These are phyloP conservation scores for Castanospermum australe DNA, from an alignment of 306 rosid species.

Conservation along the genomic window DNA sequence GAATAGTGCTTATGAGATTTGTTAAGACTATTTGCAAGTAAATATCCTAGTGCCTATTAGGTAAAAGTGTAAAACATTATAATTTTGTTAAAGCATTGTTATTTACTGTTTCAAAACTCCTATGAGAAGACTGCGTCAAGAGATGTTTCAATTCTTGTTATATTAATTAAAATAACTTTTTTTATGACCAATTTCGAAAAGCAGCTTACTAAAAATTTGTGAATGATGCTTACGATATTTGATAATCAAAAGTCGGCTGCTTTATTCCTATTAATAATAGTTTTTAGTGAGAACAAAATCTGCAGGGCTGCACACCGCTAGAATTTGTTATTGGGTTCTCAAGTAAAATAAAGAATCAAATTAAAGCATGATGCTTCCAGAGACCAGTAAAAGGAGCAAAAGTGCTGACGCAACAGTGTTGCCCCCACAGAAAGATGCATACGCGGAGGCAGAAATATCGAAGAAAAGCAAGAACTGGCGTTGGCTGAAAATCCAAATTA, in stretches of 20 bases:
- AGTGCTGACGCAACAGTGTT: constrained; percentile 33
- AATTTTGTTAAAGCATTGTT: not conserved
- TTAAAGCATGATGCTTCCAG: constrained; percentile 41
- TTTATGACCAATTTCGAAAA: no score
- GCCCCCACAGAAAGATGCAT: constrained; percentile 41
- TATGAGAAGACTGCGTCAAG: not conserved
- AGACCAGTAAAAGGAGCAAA: constrained; percentile 40
- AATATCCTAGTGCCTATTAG: not conserved
- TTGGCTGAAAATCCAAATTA: constrained; percentile 33
- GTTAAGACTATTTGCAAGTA: not conserved
- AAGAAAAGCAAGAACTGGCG: constrained; percentile 7
- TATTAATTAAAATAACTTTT: no score
- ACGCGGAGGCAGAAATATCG: constrained; percentile 30
- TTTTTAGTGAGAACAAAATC: constrained; percentile 11
- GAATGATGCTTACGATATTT: no score
- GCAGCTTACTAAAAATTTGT: not conserved
- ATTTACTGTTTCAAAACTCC: not conserved
- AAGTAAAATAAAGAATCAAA: constrained; percentile 47
- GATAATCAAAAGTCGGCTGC: constrained; percentile 15
- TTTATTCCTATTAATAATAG: constrained; percentile 32
- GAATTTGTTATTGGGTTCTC: constrained; percentile 20
- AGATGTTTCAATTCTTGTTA: no score
- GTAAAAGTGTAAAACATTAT: not conserved
- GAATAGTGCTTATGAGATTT: not conserved
- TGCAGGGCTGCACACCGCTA: constrained; percentile 7